Evolutionary conservation across 495 filamentous ascomycete species (phyloP).

Genomic region (Monascus purpureus): DNA sequence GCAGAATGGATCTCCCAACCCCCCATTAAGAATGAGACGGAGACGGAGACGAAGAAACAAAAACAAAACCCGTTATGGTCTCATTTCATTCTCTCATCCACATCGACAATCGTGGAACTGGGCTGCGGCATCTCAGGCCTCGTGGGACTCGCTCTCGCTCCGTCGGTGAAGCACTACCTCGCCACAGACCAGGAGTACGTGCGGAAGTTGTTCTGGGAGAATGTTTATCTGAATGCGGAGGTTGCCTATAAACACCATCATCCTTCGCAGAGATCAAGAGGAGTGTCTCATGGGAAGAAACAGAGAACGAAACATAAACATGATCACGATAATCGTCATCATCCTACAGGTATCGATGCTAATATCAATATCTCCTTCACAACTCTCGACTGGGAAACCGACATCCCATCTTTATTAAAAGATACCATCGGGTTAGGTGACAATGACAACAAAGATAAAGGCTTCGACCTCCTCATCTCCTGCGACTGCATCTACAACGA

Average conservation of each 20-base stretch:
- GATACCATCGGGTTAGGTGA: constrained; percentile 8
- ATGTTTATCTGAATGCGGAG: constrained; percentile 49
- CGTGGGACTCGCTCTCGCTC: constrained; percentile 49
- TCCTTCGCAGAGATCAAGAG: not conserved
- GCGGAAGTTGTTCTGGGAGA: constrained; percentile 54
- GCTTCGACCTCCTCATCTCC: constrained; percentile 52
- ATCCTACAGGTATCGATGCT: not conserved
- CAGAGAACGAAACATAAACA: not conserved
- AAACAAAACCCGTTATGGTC: constrained; percentile 46
- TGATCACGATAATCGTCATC: not conserved
- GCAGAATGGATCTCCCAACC: constrained; percentile 61
- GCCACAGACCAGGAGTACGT: constrained; percentile 88
- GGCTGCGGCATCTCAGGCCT: constrained; percentile 78
- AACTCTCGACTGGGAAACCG: constrained; percentile 31
- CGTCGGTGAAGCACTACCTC: constrained; percentile 49
- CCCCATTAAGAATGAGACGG: constrained; percentile 1
- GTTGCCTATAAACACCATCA: not conserved
- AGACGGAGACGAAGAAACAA: not conserved
- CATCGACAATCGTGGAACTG: constrained; percentile 60
- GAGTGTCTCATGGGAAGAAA: not conserved
- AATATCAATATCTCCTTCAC: constrained; percentile 26
- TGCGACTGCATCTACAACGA: constrained; percentile 92
- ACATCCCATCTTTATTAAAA: constrained; percentile 20
- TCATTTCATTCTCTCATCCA: constrained; percentile 34
- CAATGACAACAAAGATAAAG: constrained; percentile 11